Evolutionary conservation across 768 basidiomycete genomes (phyloP).

Genomic region (Trametes sanguinea): DNA sequence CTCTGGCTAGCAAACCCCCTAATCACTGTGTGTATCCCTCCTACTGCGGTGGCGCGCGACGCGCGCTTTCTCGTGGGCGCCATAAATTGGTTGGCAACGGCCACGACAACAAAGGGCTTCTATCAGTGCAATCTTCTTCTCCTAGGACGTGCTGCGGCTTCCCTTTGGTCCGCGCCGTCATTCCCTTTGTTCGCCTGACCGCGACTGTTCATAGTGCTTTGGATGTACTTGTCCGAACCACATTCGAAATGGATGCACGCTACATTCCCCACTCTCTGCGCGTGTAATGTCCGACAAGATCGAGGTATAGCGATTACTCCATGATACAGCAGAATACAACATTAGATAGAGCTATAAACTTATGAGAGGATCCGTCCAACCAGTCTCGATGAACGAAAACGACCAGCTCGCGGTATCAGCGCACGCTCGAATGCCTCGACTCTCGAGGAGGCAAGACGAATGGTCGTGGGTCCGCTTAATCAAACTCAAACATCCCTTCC

Average conservation of each 20-base stretch:
- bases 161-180: neutral
- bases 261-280: too few species aligned
- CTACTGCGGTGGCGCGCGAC: neutral
- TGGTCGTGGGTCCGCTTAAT: slow-evolving; percentile 15
- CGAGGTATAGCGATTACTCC: slow-evolving; percentile 2
- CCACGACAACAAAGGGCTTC: slow-evolving; percentile 19
- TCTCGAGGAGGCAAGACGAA: neutral
- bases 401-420: neutral
- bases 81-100: slow-evolving; percentile 8
- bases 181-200: slow-evolving; percentile 8
- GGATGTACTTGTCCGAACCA: too few species aligned
- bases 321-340: slow-evolving; percentile 22
- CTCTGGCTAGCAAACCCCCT: neutral
- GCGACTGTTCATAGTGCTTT: too few species aligned
- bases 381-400: slow-evolving; percentile 1
- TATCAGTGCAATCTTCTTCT: slow-evolving; percentile 19
- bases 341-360: slow-evolving; percentile 30
- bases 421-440: too few species aligned
- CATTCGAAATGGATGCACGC: too few species aligned
- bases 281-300: too few species aligned
- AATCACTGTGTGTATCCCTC: neutral
- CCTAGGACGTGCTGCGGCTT: slow-evolving; percentile 5
- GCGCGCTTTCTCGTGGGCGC: slow-evolving; percentile 5
- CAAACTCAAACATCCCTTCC: slow-evolving; percentile 41
- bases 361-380: slow-evolving; percentile 11